Conservation (phyloP, 495 filamentous ascomycete species). For the Penicillium desertorum region DNA sequence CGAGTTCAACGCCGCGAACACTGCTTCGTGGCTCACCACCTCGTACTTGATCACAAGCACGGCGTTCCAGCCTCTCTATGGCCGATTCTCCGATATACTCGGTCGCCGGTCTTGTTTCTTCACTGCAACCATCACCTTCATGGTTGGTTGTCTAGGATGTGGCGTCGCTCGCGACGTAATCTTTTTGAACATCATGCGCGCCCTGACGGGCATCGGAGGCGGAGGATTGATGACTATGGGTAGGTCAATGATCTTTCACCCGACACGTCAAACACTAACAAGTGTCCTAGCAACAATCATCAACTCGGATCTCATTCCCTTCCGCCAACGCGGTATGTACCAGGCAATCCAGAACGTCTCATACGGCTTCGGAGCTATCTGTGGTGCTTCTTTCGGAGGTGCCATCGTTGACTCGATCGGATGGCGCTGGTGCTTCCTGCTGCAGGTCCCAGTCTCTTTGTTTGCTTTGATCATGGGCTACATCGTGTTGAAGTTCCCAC, state of each 20-base stretch:
- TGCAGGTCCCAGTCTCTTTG: constrained; percentile 52
- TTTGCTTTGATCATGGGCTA: constrained; percentile 55
- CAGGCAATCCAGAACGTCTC: constrained; percentile 63
- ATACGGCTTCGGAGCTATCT: constrained; percentile 63
- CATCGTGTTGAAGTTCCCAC: constrained; percentile 51
- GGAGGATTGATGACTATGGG: constrained; percentile 63
- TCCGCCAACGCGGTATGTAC: constrained; percentile 63
- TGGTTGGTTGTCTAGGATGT: constrained; percentile 46
- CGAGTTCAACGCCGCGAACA: constrained; percentile 62
- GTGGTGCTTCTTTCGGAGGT: constrained; percentile 66
- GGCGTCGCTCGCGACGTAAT: constrained; percentile 53
- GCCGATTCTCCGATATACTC: constrained; percentile 48
- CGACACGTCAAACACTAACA: constrained; percentile 3
- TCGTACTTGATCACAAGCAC: constrained; percentile 63
- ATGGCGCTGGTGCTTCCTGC: constrained; percentile 60
- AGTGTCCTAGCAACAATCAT: constrained; percentile 55
- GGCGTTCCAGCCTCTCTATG: constrained; percentile 57
- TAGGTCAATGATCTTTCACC: constrained; percentile 25
- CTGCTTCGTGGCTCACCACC: constrained; percentile 65
- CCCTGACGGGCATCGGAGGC: constrained; percentile 68
- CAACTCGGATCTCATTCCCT: constrained; percentile 65
- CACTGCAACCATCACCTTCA: constrained; percentile 45
- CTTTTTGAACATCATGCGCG: constrained; percentile 74
- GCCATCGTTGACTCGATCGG: constrained; percentile 63
- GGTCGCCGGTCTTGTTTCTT: constrained; percentile 46